phyloP scores from a whole-genome alignment of 148 eudicot species.

The Chenopodium suecicum region DNA sequence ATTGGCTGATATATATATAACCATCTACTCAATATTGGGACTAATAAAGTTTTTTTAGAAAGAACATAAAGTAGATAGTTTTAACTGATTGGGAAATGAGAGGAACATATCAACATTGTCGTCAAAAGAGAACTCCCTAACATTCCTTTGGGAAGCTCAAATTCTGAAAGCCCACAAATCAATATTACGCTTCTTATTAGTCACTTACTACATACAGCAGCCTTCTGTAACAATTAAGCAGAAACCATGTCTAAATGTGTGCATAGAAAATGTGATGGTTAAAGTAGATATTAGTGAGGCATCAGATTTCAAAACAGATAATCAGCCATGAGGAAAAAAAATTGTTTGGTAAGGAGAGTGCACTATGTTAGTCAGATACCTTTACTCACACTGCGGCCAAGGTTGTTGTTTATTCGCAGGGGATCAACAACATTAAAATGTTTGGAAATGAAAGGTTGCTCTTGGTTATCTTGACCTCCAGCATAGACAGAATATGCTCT shows the following conservation, averaged over 20 bases:
- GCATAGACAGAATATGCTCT: constrained; percentile 42
- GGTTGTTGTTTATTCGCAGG: constrained; percentile 57
- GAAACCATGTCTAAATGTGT: background rate
- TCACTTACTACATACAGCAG: background rate
- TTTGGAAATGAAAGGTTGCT: constrained; percentile 44
- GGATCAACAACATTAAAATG: constrained; percentile 61
- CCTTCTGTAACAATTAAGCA: background rate
- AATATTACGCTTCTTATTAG: background rate
- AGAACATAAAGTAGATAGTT: background rate
- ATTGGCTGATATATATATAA: background rate
- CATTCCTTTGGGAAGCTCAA: background rate
- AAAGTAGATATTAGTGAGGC: background rate
- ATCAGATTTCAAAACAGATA: background rate
- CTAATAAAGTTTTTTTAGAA: background rate
- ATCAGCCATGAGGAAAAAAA: background rate
- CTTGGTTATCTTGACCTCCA: constrained; percentile 39
- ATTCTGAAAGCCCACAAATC: background rate
- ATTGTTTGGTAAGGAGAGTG: background rate
- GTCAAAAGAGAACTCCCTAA: constrained; percentile 3
- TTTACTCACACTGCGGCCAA: constrained; percentile 74
- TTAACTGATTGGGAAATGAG: background rate
- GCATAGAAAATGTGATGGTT: background rate
- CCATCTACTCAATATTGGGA: background rate
- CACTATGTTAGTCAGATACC: constrained; percentile 30
- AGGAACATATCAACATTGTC: background rate